Percentiles rank a stretch among this genome's conserved stretches.
These are phyloP conservation scores for Exophiala xenobiotica DNA, from an alignment of 2,329 filamentous ascomycete genomes.

Conservation along the genomic window DNA sequence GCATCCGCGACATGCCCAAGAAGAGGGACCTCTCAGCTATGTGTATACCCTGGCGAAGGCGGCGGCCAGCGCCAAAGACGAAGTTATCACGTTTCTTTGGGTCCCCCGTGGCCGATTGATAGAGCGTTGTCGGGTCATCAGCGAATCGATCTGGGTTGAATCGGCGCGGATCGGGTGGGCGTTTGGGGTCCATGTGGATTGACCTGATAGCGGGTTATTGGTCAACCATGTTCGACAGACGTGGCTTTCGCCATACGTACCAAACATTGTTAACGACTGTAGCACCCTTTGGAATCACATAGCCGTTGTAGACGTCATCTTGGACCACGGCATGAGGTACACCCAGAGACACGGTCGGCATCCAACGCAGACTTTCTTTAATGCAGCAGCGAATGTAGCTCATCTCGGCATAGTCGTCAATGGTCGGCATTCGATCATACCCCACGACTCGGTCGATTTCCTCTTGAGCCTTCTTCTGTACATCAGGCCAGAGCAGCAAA, in stretches of 20 bases:
- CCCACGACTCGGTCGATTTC: constrained; percentile 54
- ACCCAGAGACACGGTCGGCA: constrained; percentile 31
- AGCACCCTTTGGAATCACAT: constrained; percentile 50
- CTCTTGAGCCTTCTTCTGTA: constrained; percentile 38
- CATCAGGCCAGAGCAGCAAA: neutral
- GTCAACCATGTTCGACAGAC: neutral
- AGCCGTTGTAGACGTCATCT: constrained; percentile 51
- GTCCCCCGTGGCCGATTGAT: constrained; percentile 35
- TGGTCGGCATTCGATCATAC: constrained; percentile 45
- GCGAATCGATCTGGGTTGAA: constrained; percentile 37
- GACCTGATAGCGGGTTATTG: neutral
- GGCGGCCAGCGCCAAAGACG: constrained; percentile 34
- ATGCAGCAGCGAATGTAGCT: constrained; percentile 52
- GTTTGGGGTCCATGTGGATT: constrained; percentile 32
- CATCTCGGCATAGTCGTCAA: constrained; percentile 48
- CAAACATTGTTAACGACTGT: constrained; percentile 45
- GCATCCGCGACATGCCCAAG: constrained; percentile 30
- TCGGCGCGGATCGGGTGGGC: constrained; percentile 31
- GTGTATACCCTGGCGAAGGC: constrained; percentile 37
- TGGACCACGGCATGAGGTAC: constrained; percentile 50
- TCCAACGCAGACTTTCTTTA: constrained; percentile 17
- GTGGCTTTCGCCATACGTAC: constrained; percentile 34
- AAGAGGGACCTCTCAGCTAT: constrained; percentile 36
- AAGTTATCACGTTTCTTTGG: constrained; percentile 30
- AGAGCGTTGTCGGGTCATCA: constrained; percentile 32